phyloP scores from a whole-genome alignment of 176 grass and related monocot species.

The Hsuehochloa calcarea region DNA sequence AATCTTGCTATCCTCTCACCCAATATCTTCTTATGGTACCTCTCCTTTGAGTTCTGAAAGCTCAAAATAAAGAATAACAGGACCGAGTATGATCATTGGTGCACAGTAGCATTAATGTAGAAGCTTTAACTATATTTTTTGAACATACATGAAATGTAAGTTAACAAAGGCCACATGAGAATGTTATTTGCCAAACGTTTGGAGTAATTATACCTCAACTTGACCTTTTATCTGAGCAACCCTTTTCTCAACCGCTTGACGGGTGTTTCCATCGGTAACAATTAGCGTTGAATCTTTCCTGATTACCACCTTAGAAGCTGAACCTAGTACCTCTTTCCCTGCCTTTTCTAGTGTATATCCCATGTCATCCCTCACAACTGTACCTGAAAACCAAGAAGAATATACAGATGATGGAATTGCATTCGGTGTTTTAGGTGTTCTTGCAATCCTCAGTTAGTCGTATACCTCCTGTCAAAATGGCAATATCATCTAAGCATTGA shows the following conservation, averaged over 20 bases:
- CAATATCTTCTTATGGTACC: constrained; percentile 83
- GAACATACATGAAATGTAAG: background rate
- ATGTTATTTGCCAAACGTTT: background rate
- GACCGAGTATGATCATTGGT: constrained; percentile 19
- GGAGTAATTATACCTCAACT: constrained; percentile 57
- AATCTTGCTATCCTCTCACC: constrained; percentile 90
- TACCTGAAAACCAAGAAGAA: constrained; percentile 54
- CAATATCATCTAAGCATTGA: constrained; percentile 86
- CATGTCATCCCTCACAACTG: constrained; percentile 71
- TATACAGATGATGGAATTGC: background rate
- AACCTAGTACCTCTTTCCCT: constrained; percentile 82
- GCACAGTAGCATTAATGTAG: background rate
- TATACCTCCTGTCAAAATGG: constrained; percentile 86
- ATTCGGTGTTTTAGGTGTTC: background rate
- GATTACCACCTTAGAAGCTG: constrained; percentile 71
- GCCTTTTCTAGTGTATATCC: constrained; percentile 74
- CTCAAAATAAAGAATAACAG: constrained; percentile 13
- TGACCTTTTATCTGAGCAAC: constrained; percentile 66
- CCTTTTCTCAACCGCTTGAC: constrained; percentile 56
- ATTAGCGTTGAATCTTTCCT: constrained; percentile 85
- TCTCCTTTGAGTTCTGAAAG: constrained; percentile 67
- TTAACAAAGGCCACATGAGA: background rate
- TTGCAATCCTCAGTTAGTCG: background rate
- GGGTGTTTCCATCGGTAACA: constrained; percentile 74
- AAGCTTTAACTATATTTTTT: constrained; percentile 4